Percentiles rank a stretch among this genome's conserved stretches.
These are phyloP conservation scores for Vaccinium macrocarpon DNA, from an alignment of 148 eudicot species.

Conservation along the genomic window DNA sequence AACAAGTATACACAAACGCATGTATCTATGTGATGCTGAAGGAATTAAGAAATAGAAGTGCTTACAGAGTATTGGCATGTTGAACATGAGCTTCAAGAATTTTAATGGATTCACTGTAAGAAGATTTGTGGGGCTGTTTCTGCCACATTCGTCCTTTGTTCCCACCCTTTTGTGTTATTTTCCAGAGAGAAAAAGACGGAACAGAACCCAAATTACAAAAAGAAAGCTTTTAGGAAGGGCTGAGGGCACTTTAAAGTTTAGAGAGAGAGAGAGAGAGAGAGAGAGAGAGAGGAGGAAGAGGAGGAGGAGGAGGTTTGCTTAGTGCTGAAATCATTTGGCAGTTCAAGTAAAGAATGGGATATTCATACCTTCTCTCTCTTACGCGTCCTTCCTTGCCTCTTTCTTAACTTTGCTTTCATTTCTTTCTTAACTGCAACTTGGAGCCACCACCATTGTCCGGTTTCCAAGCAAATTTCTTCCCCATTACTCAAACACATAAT, in stretches of 20 bases:
- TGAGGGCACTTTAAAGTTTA: neutral
- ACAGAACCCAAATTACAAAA: neutral
- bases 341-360: conserved; percentile 17
- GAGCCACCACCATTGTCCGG: neutral
- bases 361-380: conserved; percentile 11
- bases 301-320: conserved; percentile 9
- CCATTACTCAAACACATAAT: neutral
- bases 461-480: neutral
- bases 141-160: conserved; percentile 50
- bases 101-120: conserved; percentile 67
- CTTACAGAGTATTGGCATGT: conserved; percentile 85
- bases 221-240: neutral
- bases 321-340: neutral
- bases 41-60: neutral
- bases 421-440: neutral
- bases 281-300: conserved; percentile 7
- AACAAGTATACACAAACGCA: neutral
- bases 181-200: neutral
- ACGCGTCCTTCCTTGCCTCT: neutral
- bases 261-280: conserved; percentile 7
- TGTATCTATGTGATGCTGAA: neutral
- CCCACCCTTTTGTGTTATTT: conserved; percentile 21
- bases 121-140: conserved; percentile 45
- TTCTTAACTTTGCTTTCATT: conserved; percentile 1
- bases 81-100: conserved; percentile 89